A percentile compares a stretch with the other conserved stretches of the same genome.
These are phyloP conservation scores for Delonix regia DNA, from an alignment of 306 rosid species.

Conservation along the genomic window DNA sequence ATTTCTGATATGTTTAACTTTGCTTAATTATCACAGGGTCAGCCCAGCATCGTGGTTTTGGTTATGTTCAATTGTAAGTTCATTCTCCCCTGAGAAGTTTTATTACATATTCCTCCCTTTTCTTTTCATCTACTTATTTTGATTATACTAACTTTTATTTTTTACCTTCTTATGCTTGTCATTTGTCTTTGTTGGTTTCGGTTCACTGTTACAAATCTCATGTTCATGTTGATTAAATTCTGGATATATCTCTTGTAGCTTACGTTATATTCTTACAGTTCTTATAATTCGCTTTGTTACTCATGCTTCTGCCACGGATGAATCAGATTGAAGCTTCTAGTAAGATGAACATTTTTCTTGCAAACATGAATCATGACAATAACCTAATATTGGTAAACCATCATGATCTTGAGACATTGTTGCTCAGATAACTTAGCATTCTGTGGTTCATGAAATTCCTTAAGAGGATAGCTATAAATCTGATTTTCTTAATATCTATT, in stretches of 20 bases:
- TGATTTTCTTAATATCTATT: not conserved
- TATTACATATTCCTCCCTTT: not conserved
- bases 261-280: slow-evolving; percentile 4
- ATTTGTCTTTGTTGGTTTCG: slow-evolving; percentile 6
- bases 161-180: not conserved
- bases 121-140: not conserved
- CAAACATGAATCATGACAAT: not conserved
- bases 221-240: not conserved
- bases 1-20: slow-evolving; percentile 5
- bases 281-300: slow-evolving; percentile 15
- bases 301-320: slow-evolving; percentile 11
- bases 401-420: slow-evolving; percentile 9
- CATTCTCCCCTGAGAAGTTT: not conserved
- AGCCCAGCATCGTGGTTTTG: slow-evolving; percentile 78
- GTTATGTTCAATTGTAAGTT: slow-evolving; percentile 88
- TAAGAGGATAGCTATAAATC: not conserved
- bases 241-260: slow-evolving; percentile 30
- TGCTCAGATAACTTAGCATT: slow-evolving; percentile 8
- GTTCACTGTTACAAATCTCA: not conserved
- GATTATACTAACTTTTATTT: not conserved
- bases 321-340: not conserved
- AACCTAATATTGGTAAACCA: not conserved
- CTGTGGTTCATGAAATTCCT: slow-evolving; percentile 10
- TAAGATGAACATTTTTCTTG: not conserved
- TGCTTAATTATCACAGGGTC: slow-evolving; percentile 62